Conservation (phyloP, 2,329 filamentous ascomycete genomes). For the Neofusicoccum sp. region DNA sequence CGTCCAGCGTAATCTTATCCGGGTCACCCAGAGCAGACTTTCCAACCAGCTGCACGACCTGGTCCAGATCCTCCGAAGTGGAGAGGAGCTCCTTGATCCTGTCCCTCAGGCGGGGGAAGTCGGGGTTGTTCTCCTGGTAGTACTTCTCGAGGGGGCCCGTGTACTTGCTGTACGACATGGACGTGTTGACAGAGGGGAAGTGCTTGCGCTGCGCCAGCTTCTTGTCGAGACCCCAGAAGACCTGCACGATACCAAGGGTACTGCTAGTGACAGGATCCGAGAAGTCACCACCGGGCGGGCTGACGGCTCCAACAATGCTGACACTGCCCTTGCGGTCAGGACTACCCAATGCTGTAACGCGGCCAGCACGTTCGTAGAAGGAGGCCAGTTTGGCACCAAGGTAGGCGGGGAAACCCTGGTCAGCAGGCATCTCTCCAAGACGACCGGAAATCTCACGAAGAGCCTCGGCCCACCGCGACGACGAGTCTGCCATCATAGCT, state of each 20-base stretch:
- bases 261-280: constrained; percentile 94
- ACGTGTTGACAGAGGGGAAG: constrained; percentile 97
- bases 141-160: constrained; percentile 82
- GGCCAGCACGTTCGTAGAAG: constrained; percentile 98
- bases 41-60: constrained; percentile 96
- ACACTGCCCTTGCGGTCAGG: constrained; percentile 88
- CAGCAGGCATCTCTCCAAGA: constrained; percentile 98
- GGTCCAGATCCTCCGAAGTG: constrained; percentile 94
- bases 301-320: constrained; percentile 96
- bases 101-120: constrained; percentile 90
- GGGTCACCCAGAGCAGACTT: constrained; percentile 94
- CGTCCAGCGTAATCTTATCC: constrained; percentile 97
- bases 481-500: constrained; percentile 99
- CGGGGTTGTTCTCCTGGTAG: constrained; percentile 90
- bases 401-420: constrained; percentile 99
- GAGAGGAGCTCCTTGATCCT: constrained; percentile 91
- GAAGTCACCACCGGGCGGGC: constrained; percentile 97
- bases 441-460: constrained; percentile 98
- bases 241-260: constrained; percentile 95
- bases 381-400: constrained; percentile 94
- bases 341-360: constrained; percentile 79
- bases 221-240: constrained; percentile 99
- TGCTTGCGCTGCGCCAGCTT: constrained; percentile 98
- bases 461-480: constrained; percentile 97
- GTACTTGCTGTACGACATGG: constrained; percentile 95